Conservation (phyloP, 257 asterid genomes). For the Thymus quinquecostatus region DNA sequence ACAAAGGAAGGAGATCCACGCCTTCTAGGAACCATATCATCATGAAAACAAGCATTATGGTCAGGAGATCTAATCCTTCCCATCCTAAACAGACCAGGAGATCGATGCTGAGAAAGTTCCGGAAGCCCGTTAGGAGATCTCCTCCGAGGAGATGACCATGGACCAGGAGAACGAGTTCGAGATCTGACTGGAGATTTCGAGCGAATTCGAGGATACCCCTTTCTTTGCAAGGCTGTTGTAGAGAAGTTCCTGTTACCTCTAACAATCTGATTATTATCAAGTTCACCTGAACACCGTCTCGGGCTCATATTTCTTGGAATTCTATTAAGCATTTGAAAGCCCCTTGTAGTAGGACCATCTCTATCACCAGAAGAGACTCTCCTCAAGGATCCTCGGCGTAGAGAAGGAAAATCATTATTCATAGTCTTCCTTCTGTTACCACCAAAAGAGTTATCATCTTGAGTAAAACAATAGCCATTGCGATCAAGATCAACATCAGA, state of each 20-base stretch:
- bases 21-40: slow-evolving; percentile 67
- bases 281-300: slow-evolving; percentile 44
- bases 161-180: slow-evolving; percentile 71
- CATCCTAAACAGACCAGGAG: slow-evolving; percentile 59
- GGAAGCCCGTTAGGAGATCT: slow-evolving; percentile 63
- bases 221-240: slow-evolving; percentile 53
- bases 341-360: slow-evolving; percentile 51
- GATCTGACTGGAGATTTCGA: slow-evolving; percentile 78
- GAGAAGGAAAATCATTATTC: slow-evolving; percentile 55
- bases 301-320: slow-evolving; percentile 65
- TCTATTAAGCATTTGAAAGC: slow-evolving; percentile 48
- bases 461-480: slow-evolving; percentile 47
- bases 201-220: slow-evolving; percentile 55
- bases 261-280: slow-evolving; percentile 48
- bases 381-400: slow-evolving; percentile 50
- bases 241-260: slow-evolving; percentile 61
- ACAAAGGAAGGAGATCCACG: slow-evolving; percentile 67
- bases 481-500: slow-evolving; percentile 52
- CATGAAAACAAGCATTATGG: slow-evolving; percentile 56
- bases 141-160: slow-evolving; percentile 76
- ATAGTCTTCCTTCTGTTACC: slow-evolving; percentile 51
- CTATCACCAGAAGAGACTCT: slow-evolving; percentile 62
- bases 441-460: slow-evolving; percentile 41
- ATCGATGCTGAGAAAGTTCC: slow-evolving; percentile 55
- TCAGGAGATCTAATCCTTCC: slow-evolving; percentile 83